Evolutionary conservation across 139 green algal species (phyloP).

Genomic region (Coccomyxa sp.): DNA sequence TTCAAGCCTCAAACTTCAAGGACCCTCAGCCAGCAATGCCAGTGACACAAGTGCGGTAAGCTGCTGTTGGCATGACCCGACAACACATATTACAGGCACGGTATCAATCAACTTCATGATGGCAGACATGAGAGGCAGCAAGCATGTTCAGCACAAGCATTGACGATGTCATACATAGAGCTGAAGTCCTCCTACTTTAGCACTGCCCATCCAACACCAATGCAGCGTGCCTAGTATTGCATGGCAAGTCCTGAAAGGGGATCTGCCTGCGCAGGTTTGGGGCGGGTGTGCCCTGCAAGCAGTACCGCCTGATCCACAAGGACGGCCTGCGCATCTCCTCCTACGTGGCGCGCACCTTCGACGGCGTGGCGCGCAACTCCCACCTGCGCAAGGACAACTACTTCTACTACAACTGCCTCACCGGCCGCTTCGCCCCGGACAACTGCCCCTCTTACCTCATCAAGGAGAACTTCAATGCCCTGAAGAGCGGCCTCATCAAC

Average conservation of each 20-base stretch:
- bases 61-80: no score
- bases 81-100: no score
- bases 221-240: not conserved
- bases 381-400: constrained; percentile 85
- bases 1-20: no score
- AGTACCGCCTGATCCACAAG: constrained; percentile 89
- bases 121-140: no score
- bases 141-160: not conserved
- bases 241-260: not conserved
- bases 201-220: not conserved
- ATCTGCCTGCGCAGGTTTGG: constrained; percentile 70
- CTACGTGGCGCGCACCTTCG: constrained; percentile 85
- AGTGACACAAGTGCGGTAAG: no score
- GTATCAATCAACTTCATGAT: no score
- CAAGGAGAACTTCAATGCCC: constrained; percentile 64
- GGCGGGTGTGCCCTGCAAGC: constrained; percentile 88
- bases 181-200: not conserved
- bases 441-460: constrained; percentile 94
- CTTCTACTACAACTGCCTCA: constrained; percentile 98
- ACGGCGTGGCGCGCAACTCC: constrained; percentile 65
- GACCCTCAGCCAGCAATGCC: no score
- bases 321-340: constrained; percentile 81
- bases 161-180: not conserved
- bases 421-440: constrained; percentile 82
- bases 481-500: constrained; percentile 74